These are phyloP conservation scores for Ceratocystis alfenasii DNA, from an alignment of 2,329 filamentous ascomycete genomes.

Conservation along the genomic window DNA sequence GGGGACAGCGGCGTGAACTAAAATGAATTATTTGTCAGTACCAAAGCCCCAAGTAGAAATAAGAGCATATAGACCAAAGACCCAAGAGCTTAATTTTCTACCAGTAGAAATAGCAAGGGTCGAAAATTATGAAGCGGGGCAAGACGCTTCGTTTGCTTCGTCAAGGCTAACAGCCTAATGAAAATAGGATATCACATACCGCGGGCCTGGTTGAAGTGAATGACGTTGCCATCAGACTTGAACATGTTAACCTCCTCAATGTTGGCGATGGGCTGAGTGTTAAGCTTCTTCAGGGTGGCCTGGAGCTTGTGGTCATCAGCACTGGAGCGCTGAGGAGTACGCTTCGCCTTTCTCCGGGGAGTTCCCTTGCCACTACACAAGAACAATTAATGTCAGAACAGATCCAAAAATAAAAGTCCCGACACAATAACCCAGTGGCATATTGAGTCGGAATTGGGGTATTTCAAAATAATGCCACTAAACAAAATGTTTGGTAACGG, in stretches of 20 bases:
- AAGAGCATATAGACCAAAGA: not conserved
- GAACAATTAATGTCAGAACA: conserved; percentile 17
- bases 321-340: conserved; percentile 81
- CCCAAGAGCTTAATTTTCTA: not conserved
- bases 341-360: conserved; percentile 96
- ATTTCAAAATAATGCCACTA: not conserved
- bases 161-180: not conserved
- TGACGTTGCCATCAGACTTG: conserved; percentile 99
- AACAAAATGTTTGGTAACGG: conserved; percentile 27
- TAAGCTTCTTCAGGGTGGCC: conserved; percentile 94
- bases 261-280: conserved; percentile 97
- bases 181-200: conserved; percentile 46
- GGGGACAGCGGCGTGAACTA: conserved; percentile 93
- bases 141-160: not conserved
- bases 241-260: conserved; percentile 99
- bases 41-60: not conserved
- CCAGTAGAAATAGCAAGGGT: not conserved
- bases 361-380: conserved; percentile 78
- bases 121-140: conserved; percentile 12
- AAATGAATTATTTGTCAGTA: conserved; percentile 2
- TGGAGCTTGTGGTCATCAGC: conserved; percentile 99
- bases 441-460: not conserved
- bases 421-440: not conserved
- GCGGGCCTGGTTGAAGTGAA: conserved; percentile 96
- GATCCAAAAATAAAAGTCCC: conserved; percentile 18